Percentiles rank a stretch among this genome's conserved stretches.
Conservation (phyloP, 306 rosid genomes). For the Datisca glomerata region DNA sequence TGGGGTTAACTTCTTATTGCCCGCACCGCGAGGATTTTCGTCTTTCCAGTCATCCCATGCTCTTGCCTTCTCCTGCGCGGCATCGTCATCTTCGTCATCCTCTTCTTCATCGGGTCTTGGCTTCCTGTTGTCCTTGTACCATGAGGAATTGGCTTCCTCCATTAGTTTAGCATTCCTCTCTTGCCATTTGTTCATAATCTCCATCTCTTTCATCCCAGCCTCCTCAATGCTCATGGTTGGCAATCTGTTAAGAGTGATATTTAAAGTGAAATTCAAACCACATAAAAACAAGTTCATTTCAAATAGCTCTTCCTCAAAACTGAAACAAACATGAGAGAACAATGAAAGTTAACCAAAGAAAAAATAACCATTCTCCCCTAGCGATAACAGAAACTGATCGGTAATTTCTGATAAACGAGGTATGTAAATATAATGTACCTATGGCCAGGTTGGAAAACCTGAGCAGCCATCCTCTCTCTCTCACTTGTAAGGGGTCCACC, state of each 20-base stretch:
- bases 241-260: too few species aligned
- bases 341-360: too few species aligned
- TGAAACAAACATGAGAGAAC: too few species aligned
- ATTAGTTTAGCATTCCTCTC: conserved; percentile 61
- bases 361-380: too few species aligned
- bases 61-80: conserved; percentile 79
- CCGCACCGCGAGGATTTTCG: conserved; percentile 93
- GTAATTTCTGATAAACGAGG: too few species aligned
- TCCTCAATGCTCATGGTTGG: conserved; percentile 99
- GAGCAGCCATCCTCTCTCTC: conserved; percentile 80
- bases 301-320: not conserved
- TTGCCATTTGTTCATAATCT: conserved; percentile 93
- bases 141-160: conserved; percentile 78
- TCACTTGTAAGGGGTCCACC: conserved; percentile 69
- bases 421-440: conserved; percentile 19
- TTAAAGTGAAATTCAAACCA: too few species aligned
- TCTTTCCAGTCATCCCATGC: conserved; percentile 99
- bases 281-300: too few species aligned
- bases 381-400: too few species aligned
- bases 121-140: conserved; percentile 61
- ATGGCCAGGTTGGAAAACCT: conserved; percentile 79
- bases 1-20: conserved; percentile 90
- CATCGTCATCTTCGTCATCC: conserved; percentile 62
- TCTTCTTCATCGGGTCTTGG: conserved; percentile 32
- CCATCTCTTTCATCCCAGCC: conserved; percentile 95